Evolutionary conservation across 1,284 basidiomycete genomes (phyloP), one percentile per base, ranked within the genome.

Genomic region (Lignosus rhinocerotis): DNA sequence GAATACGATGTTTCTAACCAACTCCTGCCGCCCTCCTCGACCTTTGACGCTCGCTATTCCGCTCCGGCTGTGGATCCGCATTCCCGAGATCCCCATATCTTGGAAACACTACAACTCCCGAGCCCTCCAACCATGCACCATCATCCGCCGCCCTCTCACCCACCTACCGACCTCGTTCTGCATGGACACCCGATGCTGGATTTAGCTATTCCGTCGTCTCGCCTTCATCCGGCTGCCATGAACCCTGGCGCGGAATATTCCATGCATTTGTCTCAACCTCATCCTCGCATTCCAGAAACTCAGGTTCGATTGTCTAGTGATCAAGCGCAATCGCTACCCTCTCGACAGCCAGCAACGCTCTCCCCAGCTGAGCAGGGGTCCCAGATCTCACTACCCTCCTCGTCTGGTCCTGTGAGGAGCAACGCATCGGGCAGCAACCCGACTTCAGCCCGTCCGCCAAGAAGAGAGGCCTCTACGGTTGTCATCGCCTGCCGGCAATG

Each of bases 381-480:
- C 33, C 66, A 67, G 55, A 65, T 67, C 39, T 55, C 65, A 9
- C 57, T 66, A 42, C 60, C 59, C 30, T 61, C 66, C 39, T 60
- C 63, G 53, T 56, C 63, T 52, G 63, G 60, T 44, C 57, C 55
- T 42, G 50, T 52, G 44, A 55, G 56, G 60, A 49, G 38, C 55
- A 64, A 43, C 49, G 41, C 66, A 60, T 63, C 68, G 64, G 62
- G 63, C 62, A 65, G 66, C 59, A 68, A 65, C 64, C 42, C 64
- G 34, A 41, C 58, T 53, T 59, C 62, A 45, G 60, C 70, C 59
- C 67, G 72, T 66, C 74, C 70, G 64, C 67, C 80, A 63, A 79
- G 84, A 66, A 82, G 84, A 71, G 83, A 85, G 73, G 78, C 80
- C 72, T 84, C 86, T 16, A 83, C 78, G 63, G 80, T 84, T 69